Evolutionary conservation across 495 filamentous ascomycete genomes (phyloP).

Genomic region (Tuber aestivum): DNA sequence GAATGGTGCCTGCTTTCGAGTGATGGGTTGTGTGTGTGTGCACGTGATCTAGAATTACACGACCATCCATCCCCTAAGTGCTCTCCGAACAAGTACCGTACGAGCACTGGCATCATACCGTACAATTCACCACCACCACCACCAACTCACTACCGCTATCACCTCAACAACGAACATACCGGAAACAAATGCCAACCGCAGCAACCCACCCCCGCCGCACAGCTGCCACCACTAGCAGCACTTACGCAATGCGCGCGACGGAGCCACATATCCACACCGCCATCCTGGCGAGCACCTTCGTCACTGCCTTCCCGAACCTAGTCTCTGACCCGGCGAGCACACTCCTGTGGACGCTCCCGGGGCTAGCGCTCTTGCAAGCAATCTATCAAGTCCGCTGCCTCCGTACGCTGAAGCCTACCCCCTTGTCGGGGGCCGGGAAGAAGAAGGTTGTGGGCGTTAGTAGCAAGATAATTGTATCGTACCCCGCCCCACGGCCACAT

Average conservation of each 20-base stretch:
- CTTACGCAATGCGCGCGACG: not conserved
- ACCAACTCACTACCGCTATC: too few relatives aligned
- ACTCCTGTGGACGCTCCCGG: slow-evolving; percentile 57
- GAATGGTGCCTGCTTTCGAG: not conserved
- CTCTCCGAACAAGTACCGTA: not conserved
- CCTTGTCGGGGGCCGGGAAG: slow-evolving; percentile 43
- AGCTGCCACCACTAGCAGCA: not conserved
- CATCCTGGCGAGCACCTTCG: slow-evolving; percentile 57
- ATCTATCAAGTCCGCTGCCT: slow-evolving; percentile 67
- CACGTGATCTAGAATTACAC: not conserved
- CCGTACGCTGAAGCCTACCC: slow-evolving; percentile 52
- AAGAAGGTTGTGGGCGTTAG: slow-evolving; percentile 43
- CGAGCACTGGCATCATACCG: too few relatives aligned
- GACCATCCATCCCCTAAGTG: not conserved
- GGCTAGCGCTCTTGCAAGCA: slow-evolving; percentile 60
- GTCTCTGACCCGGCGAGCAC: slow-evolving; percentile 65
- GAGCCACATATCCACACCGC: slow-evolving; percentile 57
- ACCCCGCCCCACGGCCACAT: slow-evolving; percentile 15
- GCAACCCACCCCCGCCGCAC: not conserved
- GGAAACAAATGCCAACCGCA: not conserved
- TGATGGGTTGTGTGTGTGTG: not conserved
- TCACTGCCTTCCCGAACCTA: slow-evolving; percentile 58
- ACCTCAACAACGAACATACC: not conserved
- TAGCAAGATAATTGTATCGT: slow-evolving; percentile 45
- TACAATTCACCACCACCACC: not conserved